Conservation (phyloP, 495 filamentous ascomycete genomes). For the Trichoderma parareesei region DNA sequence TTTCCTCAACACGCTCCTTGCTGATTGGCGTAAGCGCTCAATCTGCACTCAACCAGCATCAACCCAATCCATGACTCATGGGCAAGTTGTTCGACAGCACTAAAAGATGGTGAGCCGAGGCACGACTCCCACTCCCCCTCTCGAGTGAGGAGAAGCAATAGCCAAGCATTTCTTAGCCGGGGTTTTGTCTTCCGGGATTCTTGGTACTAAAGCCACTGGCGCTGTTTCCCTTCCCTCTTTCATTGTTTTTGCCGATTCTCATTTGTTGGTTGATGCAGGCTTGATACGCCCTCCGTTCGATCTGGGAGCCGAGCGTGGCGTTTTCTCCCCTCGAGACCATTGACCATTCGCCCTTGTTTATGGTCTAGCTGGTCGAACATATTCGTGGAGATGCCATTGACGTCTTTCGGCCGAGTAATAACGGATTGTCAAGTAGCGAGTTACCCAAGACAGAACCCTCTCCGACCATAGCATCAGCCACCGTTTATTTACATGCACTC, state of each 20-base stretch:
- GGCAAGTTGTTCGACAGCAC: not conserved
- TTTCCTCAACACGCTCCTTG: too few species aligned
- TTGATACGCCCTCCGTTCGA: too few species aligned
- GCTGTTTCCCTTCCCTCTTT: not conserved
- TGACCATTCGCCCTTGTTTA: not conserved
- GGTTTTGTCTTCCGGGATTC: not conserved
- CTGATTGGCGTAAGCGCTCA: too few species aligned
- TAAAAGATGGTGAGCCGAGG: not conserved
- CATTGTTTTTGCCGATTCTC: not conserved
- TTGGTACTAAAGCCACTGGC: not conserved
- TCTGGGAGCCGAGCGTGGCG: too few species aligned
- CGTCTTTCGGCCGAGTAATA: too few species aligned
- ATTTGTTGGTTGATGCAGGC: too few species aligned
- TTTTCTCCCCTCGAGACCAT: not conserved
- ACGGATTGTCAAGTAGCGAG: too few species aligned
- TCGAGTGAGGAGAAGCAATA: not conserved
- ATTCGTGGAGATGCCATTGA: too few species aligned
- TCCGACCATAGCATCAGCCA: not conserved
- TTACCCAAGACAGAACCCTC: too few species aligned
- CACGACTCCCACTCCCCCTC: not conserved
- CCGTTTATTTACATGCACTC: not conserved
- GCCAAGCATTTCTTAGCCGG: not conserved
- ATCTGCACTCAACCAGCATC: too few species aligned
- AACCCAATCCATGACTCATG: not conserved
- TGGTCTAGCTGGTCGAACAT: too few species aligned